A percentile compares a stretch with the other conserved stretches of the same genome.
These are phyloP conservation scores for Haberlea rhodopensis DNA, from an alignment of 257 asterid species.

Conservation along the genomic window DNA sequence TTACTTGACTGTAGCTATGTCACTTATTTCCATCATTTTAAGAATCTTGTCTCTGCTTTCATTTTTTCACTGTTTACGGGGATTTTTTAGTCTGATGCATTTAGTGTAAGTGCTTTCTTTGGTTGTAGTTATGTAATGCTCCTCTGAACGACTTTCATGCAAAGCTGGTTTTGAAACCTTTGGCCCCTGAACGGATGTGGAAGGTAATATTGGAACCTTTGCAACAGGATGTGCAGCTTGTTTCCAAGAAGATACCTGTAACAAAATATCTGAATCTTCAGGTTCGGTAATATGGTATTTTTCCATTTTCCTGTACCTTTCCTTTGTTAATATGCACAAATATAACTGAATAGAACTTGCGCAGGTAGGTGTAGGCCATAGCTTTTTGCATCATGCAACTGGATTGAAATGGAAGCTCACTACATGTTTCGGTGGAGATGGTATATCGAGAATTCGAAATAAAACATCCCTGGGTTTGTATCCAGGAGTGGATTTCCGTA, in stretches of 20 bases:
- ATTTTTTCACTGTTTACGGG: slow-evolving; percentile 16
- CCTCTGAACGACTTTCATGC: slow-evolving; percentile 86
- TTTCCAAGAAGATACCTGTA: slow-evolving; percentile 87
- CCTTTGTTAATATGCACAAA: slow-evolving; percentile 13
- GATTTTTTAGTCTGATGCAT: not conserved
- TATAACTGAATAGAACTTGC: slow-evolving; percentile 12
- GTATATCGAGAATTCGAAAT: slow-evolving; percentile 72
- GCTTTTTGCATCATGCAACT: slow-evolving; percentile 82
- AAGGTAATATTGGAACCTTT: slow-evolving; percentile 81
- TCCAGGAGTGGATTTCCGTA: slow-evolving; percentile 89
- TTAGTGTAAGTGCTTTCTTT: slow-evolving; percentile 19
- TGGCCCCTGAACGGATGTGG: slow-evolving; percentile 80
- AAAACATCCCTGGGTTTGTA: slow-evolving; percentile 86
- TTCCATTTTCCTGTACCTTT: not conserved
- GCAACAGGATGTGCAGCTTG: slow-evolving; percentile 79
- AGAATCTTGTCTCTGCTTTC: too few relatives aligned
- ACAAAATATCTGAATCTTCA: slow-evolving; percentile 88
- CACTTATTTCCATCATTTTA: too few relatives aligned
- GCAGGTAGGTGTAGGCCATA: slow-evolving; percentile 97
- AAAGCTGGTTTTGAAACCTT: slow-evolving; percentile 87
- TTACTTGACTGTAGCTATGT: too few relatives aligned
- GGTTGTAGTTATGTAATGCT: slow-evolving; percentile 66
- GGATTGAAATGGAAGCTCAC: slow-evolving; percentile 98
- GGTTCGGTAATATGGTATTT: slow-evolving; percentile 43
- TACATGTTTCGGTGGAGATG: slow-evolving; percentile 84